These are phyloP conservation scores for Fusarium buharicum DNA, from an alignment of 2,329 filamentous ascomycete genomes.

Conservation along the genomic window DNA sequence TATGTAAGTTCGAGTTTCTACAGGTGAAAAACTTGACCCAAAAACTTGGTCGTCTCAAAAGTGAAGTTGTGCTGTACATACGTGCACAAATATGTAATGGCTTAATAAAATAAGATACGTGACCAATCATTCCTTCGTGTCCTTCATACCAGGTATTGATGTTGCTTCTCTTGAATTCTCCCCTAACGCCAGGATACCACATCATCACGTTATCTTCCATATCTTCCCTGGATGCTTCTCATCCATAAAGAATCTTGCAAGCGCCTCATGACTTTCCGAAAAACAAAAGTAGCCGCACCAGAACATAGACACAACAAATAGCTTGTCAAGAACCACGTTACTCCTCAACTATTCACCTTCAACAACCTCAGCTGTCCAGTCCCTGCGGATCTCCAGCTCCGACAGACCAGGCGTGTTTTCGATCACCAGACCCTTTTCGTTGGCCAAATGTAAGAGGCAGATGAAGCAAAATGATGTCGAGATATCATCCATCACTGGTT, in stretches of 20 bases:
- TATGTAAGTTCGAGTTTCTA: too few species aligned
- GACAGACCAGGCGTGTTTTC: conserved; percentile 68
- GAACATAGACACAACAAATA: conserved; percentile 18
- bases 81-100: too few species aligned
- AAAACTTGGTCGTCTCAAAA: neutral
- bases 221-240: conserved; percentile 17
- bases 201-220: conserved; percentile 32
- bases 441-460: conserved; percentile 87
- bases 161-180: conserved; percentile 21
- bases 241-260: conserved; percentile 8
- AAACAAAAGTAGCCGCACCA: neutral
- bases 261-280: conserved; percentile 5
- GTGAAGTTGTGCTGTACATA: too few species aligned
- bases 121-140: conserved; percentile 29
- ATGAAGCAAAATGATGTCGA: conserved; percentile 96
- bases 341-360: conserved; percentile 51
- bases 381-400: conserved; percentile 70
- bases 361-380: conserved; percentile 68
- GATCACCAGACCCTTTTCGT: conserved; percentile 89
- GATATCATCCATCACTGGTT: conserved; percentile 89
- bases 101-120: neutral
- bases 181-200: conserved; percentile 40
- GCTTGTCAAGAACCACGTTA: conserved; percentile 2
- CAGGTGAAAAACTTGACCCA: neutral
- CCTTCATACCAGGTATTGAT: conserved; percentile 28